These are phyloP conservation scores for Aspergillus kassunensis DNA, from an alignment of 495 filamentous ascomycete genomes.

Conservation along the genomic window DNA sequence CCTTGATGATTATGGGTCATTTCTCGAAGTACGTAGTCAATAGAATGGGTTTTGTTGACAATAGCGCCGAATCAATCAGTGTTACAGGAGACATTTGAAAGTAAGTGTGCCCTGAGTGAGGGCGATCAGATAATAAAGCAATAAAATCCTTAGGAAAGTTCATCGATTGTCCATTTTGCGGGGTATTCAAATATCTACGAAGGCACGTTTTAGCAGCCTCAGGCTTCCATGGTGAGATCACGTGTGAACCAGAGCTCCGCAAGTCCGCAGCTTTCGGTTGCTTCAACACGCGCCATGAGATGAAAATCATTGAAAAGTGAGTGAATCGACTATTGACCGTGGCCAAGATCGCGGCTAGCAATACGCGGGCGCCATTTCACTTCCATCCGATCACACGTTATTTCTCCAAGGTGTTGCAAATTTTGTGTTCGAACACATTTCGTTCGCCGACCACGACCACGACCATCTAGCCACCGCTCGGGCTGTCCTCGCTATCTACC, in stretches of 20 bases:
- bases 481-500: no score
- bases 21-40: no score
- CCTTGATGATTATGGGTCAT: no score
- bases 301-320: slow-evolving; percentile 8
- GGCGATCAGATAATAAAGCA: no score
- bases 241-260: slow-evolving; percentile 25
- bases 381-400: background rate
- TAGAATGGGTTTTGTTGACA: no score
- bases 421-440: background rate
- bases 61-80: no score
- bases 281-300: slow-evolving; percentile 17
- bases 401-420: background rate
- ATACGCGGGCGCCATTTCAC: background rate
- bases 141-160: no score
- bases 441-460: background rate
- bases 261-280: slow-evolving; percentile 26
- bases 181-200: no score
- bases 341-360: background rate
- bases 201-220: background rate
- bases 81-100: no score
- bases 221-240: slow-evolving; percentile 10
- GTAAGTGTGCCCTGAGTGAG: no score
- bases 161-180: no score
- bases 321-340: background rate
- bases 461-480: no score